Base-by-base conservation (phyloP, 148 eudicot species). In the Persicaria maculosa region DNA sequence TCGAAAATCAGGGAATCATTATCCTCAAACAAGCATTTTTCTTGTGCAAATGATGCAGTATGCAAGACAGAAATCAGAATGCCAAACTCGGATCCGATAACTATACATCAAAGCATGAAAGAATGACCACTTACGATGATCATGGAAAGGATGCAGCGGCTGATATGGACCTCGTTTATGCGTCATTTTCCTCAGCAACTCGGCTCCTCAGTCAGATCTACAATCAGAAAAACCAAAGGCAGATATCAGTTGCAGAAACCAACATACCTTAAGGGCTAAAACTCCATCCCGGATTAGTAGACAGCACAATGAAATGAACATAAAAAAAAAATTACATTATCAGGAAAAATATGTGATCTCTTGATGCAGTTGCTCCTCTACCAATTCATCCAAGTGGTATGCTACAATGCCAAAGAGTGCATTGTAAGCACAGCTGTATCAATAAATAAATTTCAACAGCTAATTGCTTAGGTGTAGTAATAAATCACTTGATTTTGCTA, bases 141-240 rank as follows among this genome's bases (percentile, higher is more conserved):
- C 86, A 65, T 81, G 80, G 12, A 83, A 83, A 62, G 86, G 81
- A 71, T 83, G 86, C 45, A 75, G 77, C 4, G 74, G 50, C 57
- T 74, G 70, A 74, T 78, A 77, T 46, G 81, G 77, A 22, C 76
- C 71, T 67, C 81, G n/a, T 54, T 68, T 80, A 74, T 67, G 76
- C 79, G 74, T 74, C 58, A 25, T 70, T 59, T 74, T 40, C 75
- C 50, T 72, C 53, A 67, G 73, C 71, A 70, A 70, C 75, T 19
- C 25, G n/a, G 57, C 47, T 43, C 16, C 46, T 65, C 19, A 65
- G 74, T 74, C 46, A 50, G 5, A 47, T 58, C 71, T 22, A 78
- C 44, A 11, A 48, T 19, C 68, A 31, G 7, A 25, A 61, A 6
- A 61, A 9, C 22, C 44, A 61, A 25, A 58, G 64, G 14, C 40